Base-by-base conservation (phyloP, 768 basidiomycete species). In the Vararia minispora region DNA sequence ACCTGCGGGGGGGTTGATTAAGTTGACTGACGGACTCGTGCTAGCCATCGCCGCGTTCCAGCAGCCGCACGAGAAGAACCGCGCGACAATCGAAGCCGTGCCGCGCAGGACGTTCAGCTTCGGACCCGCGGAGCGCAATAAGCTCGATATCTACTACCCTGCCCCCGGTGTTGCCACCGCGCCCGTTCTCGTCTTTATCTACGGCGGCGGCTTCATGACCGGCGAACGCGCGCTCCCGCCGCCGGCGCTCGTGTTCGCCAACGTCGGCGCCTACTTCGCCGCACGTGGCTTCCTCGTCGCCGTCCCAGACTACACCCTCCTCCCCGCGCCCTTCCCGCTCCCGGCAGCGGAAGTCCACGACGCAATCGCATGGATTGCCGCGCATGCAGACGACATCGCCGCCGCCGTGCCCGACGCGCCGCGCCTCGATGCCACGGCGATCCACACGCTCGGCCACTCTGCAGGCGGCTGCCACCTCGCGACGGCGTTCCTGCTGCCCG, bases 111-210 rank as follows among this genome's bases (percentile, higher is more conserved):
- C 74, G 1, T 77, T 79, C 58, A 57, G 66, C 35, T 82, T 74
- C 47, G 76, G 77, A 2, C 36, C 51, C 12, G 65, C 60, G 16
- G 71, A 66, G 9, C 25, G 22, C 3, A 16, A 8, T 8, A 43
- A 83, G 78, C 66, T 82, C 23, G 80, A 82, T 46, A 60, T 81
- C 0, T 84, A 81, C 52, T 81, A 76, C 48, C 79, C 59, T 2
- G 26, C 58, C 3, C 34, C 52, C 5, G 41, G 50, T 9, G 48
- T 52, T 5, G 49, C 49, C 17, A 58, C 55, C 37, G 58, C 65
- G 0, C 74, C 74, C 0, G 59, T 81, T 16, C 56, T 82, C 18
- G 69, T 82, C 54, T 81, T 71, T 56, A 43, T 74, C 28, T 82
- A 84, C 43, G 80, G 80, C 1, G 80, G 80, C 2, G 76, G 79